Conservation (phyloP, 495 filamentous ascomycete species). For the Entonaema liquescens region DNA sequence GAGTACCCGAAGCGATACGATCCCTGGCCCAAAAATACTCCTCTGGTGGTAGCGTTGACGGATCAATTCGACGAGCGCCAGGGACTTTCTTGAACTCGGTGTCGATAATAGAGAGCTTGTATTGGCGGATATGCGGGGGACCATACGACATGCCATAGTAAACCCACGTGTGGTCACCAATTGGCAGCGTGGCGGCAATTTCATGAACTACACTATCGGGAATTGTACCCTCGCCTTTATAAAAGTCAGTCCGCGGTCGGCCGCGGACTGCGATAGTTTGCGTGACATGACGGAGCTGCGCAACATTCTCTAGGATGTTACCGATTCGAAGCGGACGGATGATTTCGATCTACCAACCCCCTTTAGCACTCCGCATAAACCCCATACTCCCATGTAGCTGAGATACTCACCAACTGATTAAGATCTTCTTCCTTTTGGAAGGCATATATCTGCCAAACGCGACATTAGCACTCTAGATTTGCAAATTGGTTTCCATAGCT, state of each 20-base stretch:
- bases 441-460: slow-evolving; percentile 50
- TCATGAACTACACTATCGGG: slow-evolving; percentile 50
- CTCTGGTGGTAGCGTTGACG: slow-evolving; percentile 44
- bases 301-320: slow-evolving; percentile 65
- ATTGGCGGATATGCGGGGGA: slow-evolving; percentile 42
- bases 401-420: slow-evolving; percentile 44
- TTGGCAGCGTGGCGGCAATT: slow-evolving; percentile 48
- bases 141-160: slow-evolving; percentile 62
- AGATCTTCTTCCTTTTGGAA: slow-evolving; percentile 63
- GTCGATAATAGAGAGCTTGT: slow-evolving; percentile 47
- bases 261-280: slow-evolving; percentile 58
- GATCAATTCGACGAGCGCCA: slow-evolving; percentile 50
- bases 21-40: slow-evolving; percentile 52
- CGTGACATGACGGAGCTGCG: slow-evolving; percentile 62
- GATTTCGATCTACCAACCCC: slow-evolving; percentile 48
- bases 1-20: slow-evolving; percentile 54
- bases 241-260: slow-evolving; percentile 55
- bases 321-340: slow-evolving; percentile 61
- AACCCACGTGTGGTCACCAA: slow-evolving; percentile 58
- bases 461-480: slow-evolving; percentile 1
- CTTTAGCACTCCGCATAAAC: background rate
- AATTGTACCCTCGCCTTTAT: slow-evolving; percentile 51
- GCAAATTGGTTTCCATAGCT: background rate
- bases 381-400: background rate
- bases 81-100: slow-evolving; percentile 50